Conservation (phyloP, 805 yeast species). For the Nakazawaea ishiwadae region DNA sequence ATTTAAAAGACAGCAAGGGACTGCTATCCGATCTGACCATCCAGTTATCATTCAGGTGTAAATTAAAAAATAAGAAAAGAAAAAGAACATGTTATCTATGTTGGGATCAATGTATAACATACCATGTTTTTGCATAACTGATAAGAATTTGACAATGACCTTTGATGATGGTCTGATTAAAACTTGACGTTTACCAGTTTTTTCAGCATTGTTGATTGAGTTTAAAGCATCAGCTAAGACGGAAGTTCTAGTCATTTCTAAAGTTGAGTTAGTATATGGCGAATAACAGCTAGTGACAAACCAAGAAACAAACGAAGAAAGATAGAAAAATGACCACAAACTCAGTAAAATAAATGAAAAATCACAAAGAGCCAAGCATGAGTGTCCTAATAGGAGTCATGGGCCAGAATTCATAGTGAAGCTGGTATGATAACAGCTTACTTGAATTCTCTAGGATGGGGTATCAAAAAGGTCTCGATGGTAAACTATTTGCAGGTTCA, state of each 20-base stretch:
- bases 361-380: conserved; percentile 37
- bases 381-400: conserved; percentile 45
- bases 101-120: conserved; percentile 25
- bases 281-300: neutral
- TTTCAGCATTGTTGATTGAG: conserved; percentile 98
- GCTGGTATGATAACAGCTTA: too few species aligned
- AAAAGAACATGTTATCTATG: neutral
- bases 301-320: neutral
- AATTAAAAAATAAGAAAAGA: neutral
- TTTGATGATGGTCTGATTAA: conserved; percentile 97
- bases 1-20: conserved; percentile 97
- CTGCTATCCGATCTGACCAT: conserved; percentile 82
- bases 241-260: conserved; percentile 92
- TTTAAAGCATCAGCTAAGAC: conserved; percentile 98
- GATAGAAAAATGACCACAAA: conserved; percentile 11
- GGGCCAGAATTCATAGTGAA: conserved; percentile 27
- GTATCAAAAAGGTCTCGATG: conserved; percentile 14
- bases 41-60: conserved; percentile 97
- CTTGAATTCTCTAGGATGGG: conserved; percentile 12
- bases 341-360: conserved; percentile 25
- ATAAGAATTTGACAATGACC: conserved; percentile 95
- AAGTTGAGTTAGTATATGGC: conserved; percentile 20
- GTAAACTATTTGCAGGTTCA: conserved; percentile 2
- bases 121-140: conserved; percentile 98
- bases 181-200: conserved; percentile 99